Percentiles rank a stretch among this genome's conserved stretches.
Evolutionary conservation across 805 yeast species (phyloP).

Genomic region (Kurtzmaniella cleridarum): DNA sequence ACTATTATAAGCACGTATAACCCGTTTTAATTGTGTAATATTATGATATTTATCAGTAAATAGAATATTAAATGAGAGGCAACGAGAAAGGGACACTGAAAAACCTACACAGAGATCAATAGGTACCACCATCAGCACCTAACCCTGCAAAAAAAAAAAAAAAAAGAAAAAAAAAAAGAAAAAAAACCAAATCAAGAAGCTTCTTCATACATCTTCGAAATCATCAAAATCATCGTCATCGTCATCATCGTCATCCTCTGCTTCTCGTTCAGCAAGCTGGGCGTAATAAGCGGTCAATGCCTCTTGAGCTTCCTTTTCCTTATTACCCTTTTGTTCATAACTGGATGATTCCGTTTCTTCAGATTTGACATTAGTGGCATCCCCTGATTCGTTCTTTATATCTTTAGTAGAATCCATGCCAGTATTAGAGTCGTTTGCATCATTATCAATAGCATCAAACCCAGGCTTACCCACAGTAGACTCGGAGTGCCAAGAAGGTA

Average conservation of each 20-base stretch:
- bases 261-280: slow-evolving; percentile 65
- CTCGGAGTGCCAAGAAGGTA: slow-evolving; percentile 94
- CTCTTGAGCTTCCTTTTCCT: slow-evolving; percentile 65
- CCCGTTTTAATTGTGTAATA: too few species aligned
- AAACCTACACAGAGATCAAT: too few species aligned
- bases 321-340: slow-evolving; percentile 10
- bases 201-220: slow-evolving; percentile 27
- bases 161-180: too few species aligned
- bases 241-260: slow-evolving; percentile 54
- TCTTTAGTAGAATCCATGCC: slow-evolving; percentile 15
- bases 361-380: slow-evolving; percentile 4
- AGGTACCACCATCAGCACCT: too few species aligned
- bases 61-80: too few species aligned
- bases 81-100: too few species aligned
- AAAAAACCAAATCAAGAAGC: too few species aligned
- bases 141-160: too few species aligned
- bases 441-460: slow-evolving; percentile 50
- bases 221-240: slow-evolving; percentile 42
- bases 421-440: slow-evolving; percentile 19
- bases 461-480: slow-evolving; percentile 77
- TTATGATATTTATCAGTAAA: too few species aligned
- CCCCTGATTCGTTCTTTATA: slow-evolving; percentile 8
- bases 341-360: slow-evolving; percentile 6
- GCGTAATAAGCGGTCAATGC: slow-evolving; percentile 67
- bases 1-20: too few species aligned